A percentile compares a stretch with the other conserved stretches of the same genome.
These are phyloP conservation scores for Colletotrichum salicis DNA, from an alignment of 2,329 filamentous ascomycete genomes.

Conservation along the genomic window DNA sequence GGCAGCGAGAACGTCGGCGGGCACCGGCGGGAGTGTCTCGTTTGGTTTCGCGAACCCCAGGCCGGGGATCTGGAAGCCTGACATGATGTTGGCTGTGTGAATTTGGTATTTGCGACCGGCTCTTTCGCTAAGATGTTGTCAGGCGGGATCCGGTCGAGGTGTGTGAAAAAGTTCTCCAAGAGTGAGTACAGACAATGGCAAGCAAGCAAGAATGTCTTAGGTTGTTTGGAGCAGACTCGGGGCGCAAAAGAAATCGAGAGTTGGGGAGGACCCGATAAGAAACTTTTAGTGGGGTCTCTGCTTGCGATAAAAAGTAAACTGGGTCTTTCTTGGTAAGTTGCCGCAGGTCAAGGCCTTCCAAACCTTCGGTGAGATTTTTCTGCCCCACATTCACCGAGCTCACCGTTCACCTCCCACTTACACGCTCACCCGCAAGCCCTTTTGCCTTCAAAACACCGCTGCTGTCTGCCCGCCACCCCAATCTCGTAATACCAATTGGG, in stretches of 20 bases:
- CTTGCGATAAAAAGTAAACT: conserved; percentile 23
- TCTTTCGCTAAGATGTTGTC: background rate
- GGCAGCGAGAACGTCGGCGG: conserved; percentile 45
- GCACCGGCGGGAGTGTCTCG: conserved; percentile 52
- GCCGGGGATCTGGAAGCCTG: conserved; percentile 56
- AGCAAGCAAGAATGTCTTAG: background rate
- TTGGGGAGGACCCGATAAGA: background rate
- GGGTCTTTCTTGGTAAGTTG: background rate
- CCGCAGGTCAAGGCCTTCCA: background rate
- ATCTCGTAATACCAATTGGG: no score
- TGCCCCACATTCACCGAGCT: conserved; percentile 18
- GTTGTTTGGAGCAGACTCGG: background rate
- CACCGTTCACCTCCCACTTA: background rate
- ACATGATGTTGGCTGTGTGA: conserved; percentile 42
- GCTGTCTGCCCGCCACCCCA: no score
- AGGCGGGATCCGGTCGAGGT: no score
- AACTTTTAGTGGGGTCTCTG: conserved; percentile 29
- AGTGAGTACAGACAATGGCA: no score
- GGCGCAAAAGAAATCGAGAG: conserved; percentile 29
- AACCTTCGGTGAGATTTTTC: background rate
- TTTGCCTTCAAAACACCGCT: background rate
- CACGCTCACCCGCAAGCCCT: background rate
- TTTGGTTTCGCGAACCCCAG: conserved; percentile 56
- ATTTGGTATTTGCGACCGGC: no score
- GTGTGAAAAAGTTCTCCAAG: background rate